A percentile compares a stretch with the other conserved stretches of the same genome.
Conservation (phyloP, 768 basidiomycete species). For the Lentinula guzmanii region DNA sequence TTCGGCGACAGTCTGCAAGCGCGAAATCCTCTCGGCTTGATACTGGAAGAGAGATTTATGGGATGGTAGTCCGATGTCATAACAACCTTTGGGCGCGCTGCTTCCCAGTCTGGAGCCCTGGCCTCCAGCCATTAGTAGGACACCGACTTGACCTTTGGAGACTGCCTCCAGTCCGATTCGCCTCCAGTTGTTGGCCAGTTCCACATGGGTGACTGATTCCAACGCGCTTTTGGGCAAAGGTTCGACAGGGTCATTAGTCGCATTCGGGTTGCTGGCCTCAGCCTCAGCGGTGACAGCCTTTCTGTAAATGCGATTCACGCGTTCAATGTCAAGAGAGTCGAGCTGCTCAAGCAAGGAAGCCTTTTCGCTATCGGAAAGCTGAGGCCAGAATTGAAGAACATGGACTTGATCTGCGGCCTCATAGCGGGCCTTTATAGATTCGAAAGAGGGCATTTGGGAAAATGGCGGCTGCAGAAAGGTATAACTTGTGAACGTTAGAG, state of each 20-base stretch:
- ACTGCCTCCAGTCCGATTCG: conserved; percentile 75
- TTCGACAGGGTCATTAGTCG: conserved; percentile 50
- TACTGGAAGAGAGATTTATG: conserved; percentile 94
- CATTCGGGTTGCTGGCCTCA: conserved; percentile 32
- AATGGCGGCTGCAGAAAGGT: neutral
- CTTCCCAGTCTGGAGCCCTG: conserved; percentile 95
- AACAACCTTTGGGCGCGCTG: conserved; percentile 93
- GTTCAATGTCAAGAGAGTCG: conserved; percentile 74
- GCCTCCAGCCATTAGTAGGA: conserved; percentile 95
- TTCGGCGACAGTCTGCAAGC: conserved; percentile 75
- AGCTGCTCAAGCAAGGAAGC: conserved; percentile 64
- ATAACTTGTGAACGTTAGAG: conserved; percentile 1
- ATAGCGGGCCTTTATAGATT: conserved; percentile 58
- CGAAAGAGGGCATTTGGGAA: conserved; percentile 42
- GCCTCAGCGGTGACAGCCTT: conserved; percentile 70
- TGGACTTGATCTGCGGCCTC: conserved; percentile 82
- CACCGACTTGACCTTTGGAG: conserved; percentile 80
- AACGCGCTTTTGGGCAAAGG: conserved; percentile 78
- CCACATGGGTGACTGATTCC: conserved; percentile 51
- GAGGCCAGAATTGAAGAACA: conserved; percentile 82
- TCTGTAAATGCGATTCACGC: conserved; percentile 84
- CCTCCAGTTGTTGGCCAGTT: conserved; percentile 71
- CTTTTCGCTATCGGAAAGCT: conserved; percentile 61
- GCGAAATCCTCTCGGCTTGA: conserved; percentile 93
- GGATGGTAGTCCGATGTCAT: conserved; percentile 92